Evolutionary conservation across 257 asterid species (phyloP).

Genomic region (Lycium barbarum): DNA sequence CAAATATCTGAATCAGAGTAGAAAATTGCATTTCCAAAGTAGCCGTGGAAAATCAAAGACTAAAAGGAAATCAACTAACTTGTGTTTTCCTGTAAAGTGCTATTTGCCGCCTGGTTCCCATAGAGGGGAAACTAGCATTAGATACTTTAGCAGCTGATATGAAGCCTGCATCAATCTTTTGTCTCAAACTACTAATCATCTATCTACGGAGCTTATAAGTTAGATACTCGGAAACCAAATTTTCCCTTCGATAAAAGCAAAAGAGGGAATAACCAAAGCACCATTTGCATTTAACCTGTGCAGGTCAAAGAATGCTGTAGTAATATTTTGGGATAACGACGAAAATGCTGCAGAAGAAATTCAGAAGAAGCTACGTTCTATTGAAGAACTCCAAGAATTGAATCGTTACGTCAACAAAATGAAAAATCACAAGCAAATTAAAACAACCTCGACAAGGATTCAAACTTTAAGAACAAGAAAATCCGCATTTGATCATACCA

Average conservation of each 20-base stretch:
- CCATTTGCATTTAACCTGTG: background rate
- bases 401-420: background rate
- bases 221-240: background rate
- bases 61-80: background rate
- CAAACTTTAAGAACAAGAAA: background rate
- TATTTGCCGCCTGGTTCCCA: background rate
- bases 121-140: background rate
- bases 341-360: background rate
- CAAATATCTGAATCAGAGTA: background rate
- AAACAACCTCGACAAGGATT: background rate
- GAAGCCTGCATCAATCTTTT: background rate
- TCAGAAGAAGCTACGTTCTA: background rate
- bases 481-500: constrained; percentile 10
- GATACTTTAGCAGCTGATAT: too few relatives aligned
- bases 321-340: background rate
- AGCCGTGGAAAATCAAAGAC: too few relatives aligned
- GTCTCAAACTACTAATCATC: too few relatives aligned
- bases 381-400: background rate
- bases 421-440: background rate
- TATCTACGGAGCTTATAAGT: background rate
- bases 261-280: background rate
- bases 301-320: background rate
- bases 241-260: background rate
- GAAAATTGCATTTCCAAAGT: too few relatives aligned
- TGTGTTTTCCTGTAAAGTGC: background rate